Evolutionary conservation across 768 basidiomycete species (phyloP).

Genomic region (Leccinum imitatum): DNA sequence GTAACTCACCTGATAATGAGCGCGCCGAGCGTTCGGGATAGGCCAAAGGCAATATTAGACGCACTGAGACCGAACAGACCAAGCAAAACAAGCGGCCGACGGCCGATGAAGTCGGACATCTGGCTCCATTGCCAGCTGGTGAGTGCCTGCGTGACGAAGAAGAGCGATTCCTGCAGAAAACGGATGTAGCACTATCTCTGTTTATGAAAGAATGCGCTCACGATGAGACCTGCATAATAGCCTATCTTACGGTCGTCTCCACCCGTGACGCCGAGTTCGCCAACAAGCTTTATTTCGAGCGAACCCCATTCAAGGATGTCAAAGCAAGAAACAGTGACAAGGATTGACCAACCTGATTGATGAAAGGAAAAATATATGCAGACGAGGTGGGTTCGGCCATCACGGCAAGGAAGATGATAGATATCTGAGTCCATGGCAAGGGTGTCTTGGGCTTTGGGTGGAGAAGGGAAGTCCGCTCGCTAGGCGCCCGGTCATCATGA

Average conservation of each 20-base stretch:
- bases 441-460: constrained; percentile 38
- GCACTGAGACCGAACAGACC: constrained; percentile 51
- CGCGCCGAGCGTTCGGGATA: constrained; percentile 54
- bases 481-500: constrained; percentile 37
- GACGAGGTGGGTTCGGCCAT: constrained; percentile 55
- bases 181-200: neutral
- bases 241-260: constrained; percentile 65
- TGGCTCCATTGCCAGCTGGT: constrained; percentile 66
- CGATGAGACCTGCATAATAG: constrained; percentile 62
- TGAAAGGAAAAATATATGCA: constrained; percentile 61
- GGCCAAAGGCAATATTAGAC: constrained; percentile 61
- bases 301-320: neutral
- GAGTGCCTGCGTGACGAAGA: constrained; percentile 55
- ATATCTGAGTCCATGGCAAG: constrained; percentile 52
- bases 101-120: constrained; percentile 56
- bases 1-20: constrained; percentile 51
- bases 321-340: no score
- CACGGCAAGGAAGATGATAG: constrained; percentile 47
- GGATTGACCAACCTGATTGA: constrained; percentile 47
- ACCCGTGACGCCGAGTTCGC: constrained; percentile 61
- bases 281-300: constrained; percentile 45
- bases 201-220: constrained; percentile 34
- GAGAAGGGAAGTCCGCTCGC: constrained; percentile 46
- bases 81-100: constrained; percentile 56
- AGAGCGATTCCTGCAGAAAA: constrained; percentile 54